Conservation (phyloP, 306 rosid species). For the Senna siamea region DNA sequence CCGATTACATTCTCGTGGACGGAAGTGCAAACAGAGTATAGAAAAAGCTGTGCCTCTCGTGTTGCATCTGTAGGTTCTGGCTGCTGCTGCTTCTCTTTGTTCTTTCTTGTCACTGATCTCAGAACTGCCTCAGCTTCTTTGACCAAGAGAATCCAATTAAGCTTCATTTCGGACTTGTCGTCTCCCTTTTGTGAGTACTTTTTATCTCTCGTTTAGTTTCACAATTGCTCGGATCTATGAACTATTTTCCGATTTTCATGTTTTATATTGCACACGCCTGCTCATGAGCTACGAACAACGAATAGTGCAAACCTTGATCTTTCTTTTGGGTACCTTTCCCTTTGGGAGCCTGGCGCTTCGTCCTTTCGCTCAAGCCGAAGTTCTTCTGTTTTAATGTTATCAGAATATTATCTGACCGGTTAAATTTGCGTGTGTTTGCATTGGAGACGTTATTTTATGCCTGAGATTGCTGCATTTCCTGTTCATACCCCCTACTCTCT, state of each 20-base stretch:
- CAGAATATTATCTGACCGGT: neutral
- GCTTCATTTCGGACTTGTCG: neutral
- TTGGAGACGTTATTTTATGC: neutral
- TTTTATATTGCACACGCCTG: neutral
- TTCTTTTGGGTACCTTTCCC: neutral
- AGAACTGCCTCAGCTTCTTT: constrained; percentile 14
- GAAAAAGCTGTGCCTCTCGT: too few species aligned
- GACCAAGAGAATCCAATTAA: neutral
- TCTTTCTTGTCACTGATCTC: constrained; percentile 36
- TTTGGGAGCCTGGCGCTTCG: neutral
- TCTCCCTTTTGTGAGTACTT: constrained; percentile 47
- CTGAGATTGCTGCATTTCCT: constrained; percentile 3
- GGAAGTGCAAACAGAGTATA: too few species aligned
- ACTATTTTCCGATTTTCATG: constrained; percentile 10
- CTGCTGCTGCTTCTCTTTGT: neutral
- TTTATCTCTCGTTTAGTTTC: neutral
- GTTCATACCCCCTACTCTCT: neutral
- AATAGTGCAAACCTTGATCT: neutral
- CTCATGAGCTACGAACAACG: neutral
- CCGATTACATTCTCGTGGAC: constrained; percentile 23
- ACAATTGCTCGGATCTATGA: constrained; percentile 36
- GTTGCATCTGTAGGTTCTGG: neutral
- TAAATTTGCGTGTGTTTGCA: neutral
- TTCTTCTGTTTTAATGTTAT: neutral
- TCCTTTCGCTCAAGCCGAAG: neutral